A percentile compares a stretch with the other conserved stretches of the same genome.
Conservation (phyloP, 805 yeast species). For the Ogataea glucozyma region DNA sequence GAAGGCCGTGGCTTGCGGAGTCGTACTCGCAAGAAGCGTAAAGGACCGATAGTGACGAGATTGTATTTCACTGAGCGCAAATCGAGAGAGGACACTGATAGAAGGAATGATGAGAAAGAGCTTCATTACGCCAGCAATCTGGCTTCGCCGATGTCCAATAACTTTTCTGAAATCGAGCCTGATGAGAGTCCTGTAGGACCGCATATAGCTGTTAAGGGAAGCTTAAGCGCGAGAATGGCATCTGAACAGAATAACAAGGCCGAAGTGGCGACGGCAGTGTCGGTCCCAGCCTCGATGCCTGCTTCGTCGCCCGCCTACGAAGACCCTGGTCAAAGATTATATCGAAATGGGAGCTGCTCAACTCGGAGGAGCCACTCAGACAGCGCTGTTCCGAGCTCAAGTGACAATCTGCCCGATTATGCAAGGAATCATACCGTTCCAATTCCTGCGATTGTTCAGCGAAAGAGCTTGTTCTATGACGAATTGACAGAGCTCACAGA, state of each 20-base stretch:
- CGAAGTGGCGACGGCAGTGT: no score
- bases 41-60: not conserved
- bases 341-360: conserved; percentile 12
- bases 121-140: not conserved
- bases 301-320: no score
- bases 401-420: conserved; percentile 12
- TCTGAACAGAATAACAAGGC: no score
- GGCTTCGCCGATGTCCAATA: not conserved
- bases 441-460: conserved; percentile 28
- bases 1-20: conserved; percentile 37
- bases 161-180: not conserved
- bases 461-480: conserved; percentile 59
- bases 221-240: no score
- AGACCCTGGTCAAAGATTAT: conserved; percentile 3
- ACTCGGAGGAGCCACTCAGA: conserved; percentile 14
- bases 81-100: not conserved
- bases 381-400: conserved; percentile 13
- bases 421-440: conserved; percentile 11
- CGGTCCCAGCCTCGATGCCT: no score
- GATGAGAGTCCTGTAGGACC: no score
- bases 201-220: no score
- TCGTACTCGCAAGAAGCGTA: conserved; percentile 14
- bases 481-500: conserved; percentile 86
- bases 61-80: not conserved
- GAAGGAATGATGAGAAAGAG: no score